These are phyloP conservation scores for Colletotrichum sp. DNA, from an alignment of 2,329 filamentous ascomycete species.

Conservation along the genomic window DNA sequence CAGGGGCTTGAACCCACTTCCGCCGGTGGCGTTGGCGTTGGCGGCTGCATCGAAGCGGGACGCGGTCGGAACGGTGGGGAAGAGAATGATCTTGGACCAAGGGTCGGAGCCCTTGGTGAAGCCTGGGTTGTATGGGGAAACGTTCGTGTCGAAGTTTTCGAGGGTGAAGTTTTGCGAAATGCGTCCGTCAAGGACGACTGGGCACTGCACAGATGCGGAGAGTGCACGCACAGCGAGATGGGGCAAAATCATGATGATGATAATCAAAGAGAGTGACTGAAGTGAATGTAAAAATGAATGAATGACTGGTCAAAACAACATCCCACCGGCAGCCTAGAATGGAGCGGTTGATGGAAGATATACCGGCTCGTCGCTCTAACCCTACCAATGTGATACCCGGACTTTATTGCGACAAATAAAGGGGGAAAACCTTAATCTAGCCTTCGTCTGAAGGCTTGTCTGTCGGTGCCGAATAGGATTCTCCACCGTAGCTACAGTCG, in stretches of 20 bases:
- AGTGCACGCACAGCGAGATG: background rate
- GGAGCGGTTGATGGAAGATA: background rate
- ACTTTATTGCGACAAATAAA: background rate
- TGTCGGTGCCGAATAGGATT: background rate
- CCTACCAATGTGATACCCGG: background rate
- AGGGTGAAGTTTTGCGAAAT: slow-evolving; percentile 41
- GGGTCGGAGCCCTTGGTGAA: slow-evolving; percentile 58
- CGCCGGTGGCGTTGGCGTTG: slow-evolving; percentile 36
- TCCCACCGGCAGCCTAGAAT: background rate
- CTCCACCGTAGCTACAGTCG: background rate
- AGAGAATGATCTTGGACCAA: slow-evolving; percentile 54
- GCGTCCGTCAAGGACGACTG: slow-evolving; percentile 51
- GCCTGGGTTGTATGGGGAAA: slow-evolving; percentile 51
- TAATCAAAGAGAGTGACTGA: background rate
- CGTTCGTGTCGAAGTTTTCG: slow-evolving; percentile 47
- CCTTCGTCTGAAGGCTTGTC: background rate
- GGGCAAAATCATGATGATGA: background rate
- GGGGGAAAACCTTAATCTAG: background rate
- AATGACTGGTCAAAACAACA: background rate
- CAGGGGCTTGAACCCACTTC: slow-evolving; percentile 35
- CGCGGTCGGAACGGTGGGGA: slow-evolving; percentile 39
- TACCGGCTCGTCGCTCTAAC: background rate
- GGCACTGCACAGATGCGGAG: slow-evolving; percentile 31
- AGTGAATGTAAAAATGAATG: background rate
- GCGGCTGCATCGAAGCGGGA: slow-evolving; percentile 43